phyloP scores from a whole-genome alignment of 805 yeast species.

The Kockiozyma suomiensis region DNA sequence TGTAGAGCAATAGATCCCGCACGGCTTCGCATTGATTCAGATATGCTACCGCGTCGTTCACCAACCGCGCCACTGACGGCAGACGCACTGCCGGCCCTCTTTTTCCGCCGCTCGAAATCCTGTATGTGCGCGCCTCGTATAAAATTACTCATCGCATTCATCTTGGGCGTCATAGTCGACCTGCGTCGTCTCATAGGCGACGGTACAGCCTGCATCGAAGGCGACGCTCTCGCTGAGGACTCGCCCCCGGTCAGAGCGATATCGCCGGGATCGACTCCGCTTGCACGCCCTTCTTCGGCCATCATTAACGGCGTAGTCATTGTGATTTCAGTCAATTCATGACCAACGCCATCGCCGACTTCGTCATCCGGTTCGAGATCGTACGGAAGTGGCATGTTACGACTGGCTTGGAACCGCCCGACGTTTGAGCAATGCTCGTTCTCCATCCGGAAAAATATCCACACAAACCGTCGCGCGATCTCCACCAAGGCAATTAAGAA shows the following conservation, averaged over 20 bases:
- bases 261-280: not conserved
- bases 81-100: conserved; percentile 22
- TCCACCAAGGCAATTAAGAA: conserved; percentile 84
- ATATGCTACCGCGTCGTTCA: not conserved
- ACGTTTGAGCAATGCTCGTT: conserved; percentile 95
- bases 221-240: not conserved
- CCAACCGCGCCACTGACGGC: not conserved
- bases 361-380: conserved; percentile 51
- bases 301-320: conserved; percentile 31
- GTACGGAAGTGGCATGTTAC: conserved; percentile 86
- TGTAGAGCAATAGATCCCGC: conserved; percentile 15
- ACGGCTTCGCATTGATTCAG: not conserved
- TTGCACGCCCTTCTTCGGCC: conserved; percentile 29
- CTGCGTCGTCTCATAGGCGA: conserved; percentile 23
- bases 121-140: conserved; percentile 71
- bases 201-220: conserved; percentile 1
- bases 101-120: conserved; percentile 73
- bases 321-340: conserved; percentile 14
- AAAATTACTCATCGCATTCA: conserved; percentile 28
- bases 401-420: conserved; percentile 77
- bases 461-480: conserved; percentile 75
- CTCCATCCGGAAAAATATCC: conserved; percentile 93
- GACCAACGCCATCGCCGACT: conserved; percentile 30
- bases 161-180: conserved; percentile 24
- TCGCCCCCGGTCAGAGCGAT: too few relatives aligned